These are phyloP conservation scores for Oidiodendron maius DNA, from an alignment of 495 filamentous ascomycete species.

Conservation along the genomic window DNA sequence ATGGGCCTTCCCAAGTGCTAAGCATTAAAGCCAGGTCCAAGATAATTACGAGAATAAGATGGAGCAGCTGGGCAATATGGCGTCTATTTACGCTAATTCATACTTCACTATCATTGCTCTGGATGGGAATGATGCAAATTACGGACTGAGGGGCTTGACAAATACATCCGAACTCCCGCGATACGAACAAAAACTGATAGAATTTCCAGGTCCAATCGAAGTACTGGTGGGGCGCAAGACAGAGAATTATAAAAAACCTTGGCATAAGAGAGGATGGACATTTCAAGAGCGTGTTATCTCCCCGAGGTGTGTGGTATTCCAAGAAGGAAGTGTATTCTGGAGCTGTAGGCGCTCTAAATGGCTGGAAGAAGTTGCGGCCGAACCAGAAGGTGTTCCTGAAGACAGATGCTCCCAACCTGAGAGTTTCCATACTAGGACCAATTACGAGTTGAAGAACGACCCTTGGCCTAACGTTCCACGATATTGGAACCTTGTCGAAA, in stretches of 20 bases:
- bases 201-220: background rate
- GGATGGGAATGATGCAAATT: background rate
- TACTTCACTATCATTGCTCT: background rate
- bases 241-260: background rate
- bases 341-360: background rate
- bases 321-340: background rate
- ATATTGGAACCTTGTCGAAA: background rate
- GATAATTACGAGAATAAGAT: background rate
- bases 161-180: background rate
- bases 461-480: background rate
- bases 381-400: background rate
- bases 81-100: background rate
- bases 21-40: background rate
- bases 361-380: background rate
- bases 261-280: background rate
- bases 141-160: background rate
- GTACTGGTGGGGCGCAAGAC: background rate
- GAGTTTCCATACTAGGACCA: background rate
- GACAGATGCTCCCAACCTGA: background rate
- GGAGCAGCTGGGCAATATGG: background rate
- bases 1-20: background rate
- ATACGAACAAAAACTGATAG: background rate
- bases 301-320: background rate
- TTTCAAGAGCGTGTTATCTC: background rate
- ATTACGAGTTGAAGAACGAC: too few species aligned